phyloP scores from a whole-genome alignment of 192 early-diverging fungal species.

The Umbelopsis sp. region DNA sequence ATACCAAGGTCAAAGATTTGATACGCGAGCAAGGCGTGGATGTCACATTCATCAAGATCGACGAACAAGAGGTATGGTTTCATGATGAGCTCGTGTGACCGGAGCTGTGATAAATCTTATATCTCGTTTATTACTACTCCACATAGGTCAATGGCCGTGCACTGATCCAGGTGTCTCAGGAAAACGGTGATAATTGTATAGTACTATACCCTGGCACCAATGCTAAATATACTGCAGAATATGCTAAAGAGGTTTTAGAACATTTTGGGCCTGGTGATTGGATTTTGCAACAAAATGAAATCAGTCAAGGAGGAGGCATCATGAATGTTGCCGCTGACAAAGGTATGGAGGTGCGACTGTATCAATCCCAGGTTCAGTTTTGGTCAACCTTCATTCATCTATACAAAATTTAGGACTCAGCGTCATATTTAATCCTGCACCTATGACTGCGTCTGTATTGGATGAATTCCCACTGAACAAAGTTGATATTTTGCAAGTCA shows the following conservation, averaged over 20 bases:
- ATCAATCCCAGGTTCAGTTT: not conserved
- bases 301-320: conserved; percentile 65
- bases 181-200: conserved; percentile 84
- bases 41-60: conserved; percentile 54
- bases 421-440: conserved; percentile 86
- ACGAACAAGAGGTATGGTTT: conserved; percentile 46
- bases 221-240: conserved; percentile 50
- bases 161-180: conserved; percentile 77
- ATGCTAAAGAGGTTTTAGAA: conserved; percentile 52
- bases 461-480: conserved; percentile 53
- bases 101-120: not conserved
- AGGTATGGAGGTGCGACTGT: conserved; percentile 36
- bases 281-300: conserved; percentile 91
- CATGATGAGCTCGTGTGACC: not conserved
- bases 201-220: conserved; percentile 84
- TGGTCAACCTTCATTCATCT: not conserved
- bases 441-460: conserved; percentile 54
- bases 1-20: conserved; percentile 37
- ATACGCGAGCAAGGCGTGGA: conserved; percentile 70
- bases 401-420: conserved; percentile 52
- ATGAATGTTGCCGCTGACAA: conserved; percentile 52
- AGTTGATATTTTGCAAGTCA: conserved; percentile 79
- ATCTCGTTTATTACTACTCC: not conserved
- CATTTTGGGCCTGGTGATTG: conserved; percentile 66
- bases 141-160: conserved; percentile 75